A percentile compares a stretch with the other conserved stretches of the same genome.
Evolutionary conservation across 495 filamentous ascomycete genomes (phyloP).

Genomic region (Parachaetomium inaequale): DNA sequence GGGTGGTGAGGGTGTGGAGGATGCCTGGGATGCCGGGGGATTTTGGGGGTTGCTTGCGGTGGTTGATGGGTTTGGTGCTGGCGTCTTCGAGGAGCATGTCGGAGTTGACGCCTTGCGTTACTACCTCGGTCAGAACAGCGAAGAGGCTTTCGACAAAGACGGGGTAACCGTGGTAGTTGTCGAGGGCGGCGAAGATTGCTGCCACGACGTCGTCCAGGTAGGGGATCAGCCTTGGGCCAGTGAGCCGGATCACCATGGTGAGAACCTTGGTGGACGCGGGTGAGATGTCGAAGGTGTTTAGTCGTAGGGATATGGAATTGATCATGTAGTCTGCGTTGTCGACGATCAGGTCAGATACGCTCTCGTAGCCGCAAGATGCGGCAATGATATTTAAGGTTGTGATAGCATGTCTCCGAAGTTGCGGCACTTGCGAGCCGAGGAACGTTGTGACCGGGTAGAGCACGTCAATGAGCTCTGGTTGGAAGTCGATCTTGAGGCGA

Average conservation of each 20-base stretch:
- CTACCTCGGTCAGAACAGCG: conserved; percentile 71
- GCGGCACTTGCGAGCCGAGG: conserved; percentile 66
- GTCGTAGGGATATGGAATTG: conserved; percentile 81
- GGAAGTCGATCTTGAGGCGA: conserved; percentile 64
- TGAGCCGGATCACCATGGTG: conserved; percentile 88
- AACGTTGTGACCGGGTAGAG: conserved; percentile 85
- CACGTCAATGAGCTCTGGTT: conserved; percentile 82
- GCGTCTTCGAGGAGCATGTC: conserved; percentile 48
- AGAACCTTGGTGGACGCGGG: conserved; percentile 88
- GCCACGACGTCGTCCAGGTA: conserved; percentile 89
- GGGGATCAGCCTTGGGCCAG: conserved; percentile 75
- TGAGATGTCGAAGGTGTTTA: conserved; percentile 88
- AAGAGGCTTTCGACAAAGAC: conserved; percentile 82
- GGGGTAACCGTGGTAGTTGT: conserved; percentile 91
- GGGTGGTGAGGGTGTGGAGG: conserved; percentile 22
- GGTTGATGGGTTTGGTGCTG: conserved; percentile 31
- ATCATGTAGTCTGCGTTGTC: conserved; percentile 96
- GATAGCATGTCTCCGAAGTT: conserved; percentile 77
- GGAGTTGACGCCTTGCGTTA: conserved; percentile 71
- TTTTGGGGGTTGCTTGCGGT: conserved; percentile 29
- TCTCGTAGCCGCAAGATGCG: conserved; percentile 66
- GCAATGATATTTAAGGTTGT: conserved; percentile 78
- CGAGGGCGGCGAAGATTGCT: conserved; percentile 84
- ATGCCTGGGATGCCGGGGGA: conserved; percentile 19
- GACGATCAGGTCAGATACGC: conserved; percentile 74